Evolutionary conservation across 768 basidiomycete genomes (phyloP), one percentile per base, ranked within the genome.

Genomic region (Calocera viscosa): DNA sequence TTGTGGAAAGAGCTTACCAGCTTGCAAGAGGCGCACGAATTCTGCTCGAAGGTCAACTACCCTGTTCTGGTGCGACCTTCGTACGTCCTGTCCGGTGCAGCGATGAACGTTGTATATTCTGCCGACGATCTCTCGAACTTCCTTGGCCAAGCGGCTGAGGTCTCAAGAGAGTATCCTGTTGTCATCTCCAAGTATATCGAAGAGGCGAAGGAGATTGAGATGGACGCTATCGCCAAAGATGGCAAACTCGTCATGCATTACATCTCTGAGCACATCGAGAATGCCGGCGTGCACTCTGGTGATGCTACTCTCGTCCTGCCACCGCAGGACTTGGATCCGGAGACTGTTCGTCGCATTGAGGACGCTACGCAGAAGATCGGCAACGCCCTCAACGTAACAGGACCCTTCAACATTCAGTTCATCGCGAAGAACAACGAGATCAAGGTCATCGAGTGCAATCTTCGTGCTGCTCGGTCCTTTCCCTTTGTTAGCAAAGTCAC

Each of bases 351-450:
- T 65, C 92, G 91, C 74, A 97, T 99, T 72, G 94, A 94, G 76
- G 91, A 94, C 73, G 96, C 96, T 7, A 98, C 95, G 0, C 88
- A 86, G 43, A 99, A 98, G 82, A 98, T 99, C 69, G 96, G 93
- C 33, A 90, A 94, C 67, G 95, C 96, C 16, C 84, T 99, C 67
- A 96, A 98, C 74, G 94, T 98, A 53, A 97, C 95, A 3, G 96
- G 95, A 5, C 95, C 95, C 0, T 98, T 89, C 85, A 99, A 99
- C 75, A 99, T 99, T 74, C 95, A 99, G 80, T 97, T 99, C 79
- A 97, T 99, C 72, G 95, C 95, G 64, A 99, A 99, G 84, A 90
- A 99, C 79, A 98, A 97, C 79, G 95, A 97, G 77, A 98, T 99
- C 82, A 99, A 99, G 82, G 95, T 99, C 72, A 99, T 99, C 76